Base-by-base conservation (phyloP, 345 rosid species). In the Hibiscus mutabilis region DNA sequence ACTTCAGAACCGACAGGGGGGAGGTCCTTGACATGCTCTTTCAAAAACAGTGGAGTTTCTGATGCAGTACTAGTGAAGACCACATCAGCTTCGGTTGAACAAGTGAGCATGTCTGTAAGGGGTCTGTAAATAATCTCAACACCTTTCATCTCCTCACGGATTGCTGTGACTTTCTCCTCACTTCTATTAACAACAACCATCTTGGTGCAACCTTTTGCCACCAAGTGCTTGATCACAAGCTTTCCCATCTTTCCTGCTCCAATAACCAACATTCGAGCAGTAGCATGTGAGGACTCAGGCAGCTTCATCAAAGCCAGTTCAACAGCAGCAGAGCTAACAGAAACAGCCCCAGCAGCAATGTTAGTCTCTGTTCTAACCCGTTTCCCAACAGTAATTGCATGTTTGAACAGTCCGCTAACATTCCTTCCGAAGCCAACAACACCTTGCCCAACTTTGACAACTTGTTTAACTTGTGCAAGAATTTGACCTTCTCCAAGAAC, bases 41-140 rank as follows among this genome's bases (percentile, higher is more conserved):
- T 89, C 42, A 87, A 73, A 74, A 95, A 90, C 33, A 95, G 80
- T 14, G 84, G 99, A 13, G 84, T 80, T 73, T 90, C 94, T 1
- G 97, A 86, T 37, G 99, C 93, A 19, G 99, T 95, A 79, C 99
- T 90, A 7, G 99, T 95, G 78, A 95, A 92, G 63, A 95, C 55
- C 21, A 92, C 97, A 81, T 95, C 97, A 1, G 97, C 91, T 74
- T 92, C 93, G 52, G 86, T 90, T 62, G 91, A 90, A 75, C 87
- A 86, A 21, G 87, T 52, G 11, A 90, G 70, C 91, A 92, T 89
- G 68, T 90, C 93, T 4, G 83, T 60, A 2, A 95, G 86, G 70
- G 93, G 93, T 64, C 80, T 84, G 72, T 90, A 90, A 42, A 83
- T 77, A 47, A 95, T 78, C 73, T 95, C 96, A 56, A 82, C 76